Conservation (phyloP, 441 rosid genomes). For the Mallotus japonicus region DNA sequence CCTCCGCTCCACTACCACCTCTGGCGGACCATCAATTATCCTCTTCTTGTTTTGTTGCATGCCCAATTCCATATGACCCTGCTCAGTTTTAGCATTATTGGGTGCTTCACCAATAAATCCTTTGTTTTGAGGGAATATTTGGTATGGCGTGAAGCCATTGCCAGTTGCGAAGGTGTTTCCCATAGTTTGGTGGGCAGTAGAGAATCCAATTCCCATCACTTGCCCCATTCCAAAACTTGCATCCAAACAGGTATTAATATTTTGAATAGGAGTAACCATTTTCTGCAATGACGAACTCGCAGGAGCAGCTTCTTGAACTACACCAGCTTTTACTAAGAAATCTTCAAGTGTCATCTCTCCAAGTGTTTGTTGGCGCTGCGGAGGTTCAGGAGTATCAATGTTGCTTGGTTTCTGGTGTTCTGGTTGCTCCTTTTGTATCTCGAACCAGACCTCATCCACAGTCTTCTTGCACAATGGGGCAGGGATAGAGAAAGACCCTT, state of each 20-base stretch:
- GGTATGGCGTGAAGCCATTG: constrained; percentile 39
- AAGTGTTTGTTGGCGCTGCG: constrained; percentile 60
- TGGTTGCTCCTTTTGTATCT: constrained; percentile 54
- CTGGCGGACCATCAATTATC: constrained; percentile 61
- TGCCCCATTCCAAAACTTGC: constrained; percentile 33
- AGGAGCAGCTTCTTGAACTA: constrained; percentile 57
- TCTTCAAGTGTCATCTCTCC: constrained; percentile 96
- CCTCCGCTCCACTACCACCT: constrained; percentile 72
- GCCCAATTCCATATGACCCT: constrained; percentile 32
- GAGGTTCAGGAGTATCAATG: constrained; percentile 26
- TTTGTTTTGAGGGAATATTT: constrained; percentile 29
- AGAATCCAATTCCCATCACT: constrained; percentile 31
- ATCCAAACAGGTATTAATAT: constrained; percentile 30
- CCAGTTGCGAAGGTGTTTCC: constrained; percentile 22
- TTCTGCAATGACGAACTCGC: constrained; percentile 19
- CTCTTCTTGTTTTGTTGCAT: constrained; percentile 47
- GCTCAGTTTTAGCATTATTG: constrained; percentile 33
- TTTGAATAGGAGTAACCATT: constrained; percentile 16
- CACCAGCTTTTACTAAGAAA: constrained; percentile 85
- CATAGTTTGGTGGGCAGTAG: constrained; percentile 25
- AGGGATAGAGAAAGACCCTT: constrained; percentile 70
- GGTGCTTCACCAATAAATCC: constrained; percentile 40
- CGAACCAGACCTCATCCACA: constrained; percentile 78
- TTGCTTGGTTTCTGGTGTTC: constrained; percentile 28
- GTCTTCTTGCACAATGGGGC: constrained; percentile 66